Percentiles rank a stretch among this genome's conserved stretches.
Evolutionary conservation across 2,329 filamentous ascomycete genomes (phyloP).

Genomic region (Hymenoscyphus repandus): DNA sequence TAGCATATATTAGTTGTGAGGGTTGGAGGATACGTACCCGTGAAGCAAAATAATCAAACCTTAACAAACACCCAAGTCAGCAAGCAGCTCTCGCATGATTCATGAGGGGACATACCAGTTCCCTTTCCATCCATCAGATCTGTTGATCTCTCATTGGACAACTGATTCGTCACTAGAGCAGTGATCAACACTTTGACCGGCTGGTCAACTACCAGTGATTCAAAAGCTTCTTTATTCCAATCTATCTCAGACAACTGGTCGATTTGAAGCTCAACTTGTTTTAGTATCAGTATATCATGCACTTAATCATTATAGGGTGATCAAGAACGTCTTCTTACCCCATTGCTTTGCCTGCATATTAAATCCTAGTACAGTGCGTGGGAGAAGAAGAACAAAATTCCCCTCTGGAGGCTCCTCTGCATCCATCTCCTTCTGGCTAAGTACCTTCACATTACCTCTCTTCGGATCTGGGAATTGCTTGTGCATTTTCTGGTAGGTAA

Average conservation of each 20-base stretch:
- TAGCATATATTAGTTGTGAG: too few relatives aligned
- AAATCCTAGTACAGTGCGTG: conserved; percentile 2
- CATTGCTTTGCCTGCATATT: conserved; percentile 11
- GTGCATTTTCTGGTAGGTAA: not conserved
- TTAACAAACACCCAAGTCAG: too few relatives aligned
- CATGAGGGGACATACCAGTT: not conserved
- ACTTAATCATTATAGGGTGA: too few relatives aligned
- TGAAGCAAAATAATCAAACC: not conserved
- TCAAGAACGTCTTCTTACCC: not conserved
- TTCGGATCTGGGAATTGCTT: not conserved
- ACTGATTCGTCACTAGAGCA: conserved; percentile 41
- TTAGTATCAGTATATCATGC: not conserved
- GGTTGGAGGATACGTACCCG: not conserved
- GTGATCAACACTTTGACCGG: conserved; percentile 41
- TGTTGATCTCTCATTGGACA: conserved; percentile 11
- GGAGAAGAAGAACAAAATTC: not conserved
- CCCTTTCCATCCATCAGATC: conserved; percentile 3
- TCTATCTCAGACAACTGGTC: not conserved
- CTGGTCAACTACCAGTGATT: conserved; percentile 41
- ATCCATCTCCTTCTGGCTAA: too few relatives aligned
- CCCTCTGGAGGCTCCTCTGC: not conserved
- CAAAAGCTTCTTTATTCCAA: conserved; percentile 40
- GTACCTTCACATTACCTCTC: not conserved
- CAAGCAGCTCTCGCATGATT: too few relatives aligned
- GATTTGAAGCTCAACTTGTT: conserved; percentile 5